Evolutionary conservation across 2,329 filamentous ascomycete genomes (phyloP).

Genomic region (Thelonectria blattea): DNA sequence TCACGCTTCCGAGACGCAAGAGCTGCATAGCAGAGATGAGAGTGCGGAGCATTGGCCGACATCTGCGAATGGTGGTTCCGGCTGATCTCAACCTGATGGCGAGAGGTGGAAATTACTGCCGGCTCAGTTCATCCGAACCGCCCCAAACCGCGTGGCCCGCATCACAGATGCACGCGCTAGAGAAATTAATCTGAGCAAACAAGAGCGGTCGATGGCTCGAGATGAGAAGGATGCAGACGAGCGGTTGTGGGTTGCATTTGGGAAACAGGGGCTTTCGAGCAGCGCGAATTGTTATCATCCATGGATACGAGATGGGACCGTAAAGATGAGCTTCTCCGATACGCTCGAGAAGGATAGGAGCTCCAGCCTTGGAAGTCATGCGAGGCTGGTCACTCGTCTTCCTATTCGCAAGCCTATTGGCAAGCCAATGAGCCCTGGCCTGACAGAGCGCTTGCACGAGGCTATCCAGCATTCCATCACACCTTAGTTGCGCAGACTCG

Average conservation of each 20-base stretch:
- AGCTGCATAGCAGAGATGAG: background rate
- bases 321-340: constrained; percentile 2
- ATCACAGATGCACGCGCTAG: constrained; percentile 9
- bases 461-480: background rate
- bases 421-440: background rate
- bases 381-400: background rate
- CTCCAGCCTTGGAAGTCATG: constrained; percentile 1
- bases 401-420: background rate
- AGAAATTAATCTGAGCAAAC: background rate
- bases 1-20: background rate
- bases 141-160: constrained; percentile 3
- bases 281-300: constrained; percentile 3
- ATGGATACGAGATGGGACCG: constrained; percentile 9
- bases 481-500: background rate
- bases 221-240: background rate
- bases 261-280: background rate
- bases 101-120: constrained; percentile 36
- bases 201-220: constrained; percentile 8
- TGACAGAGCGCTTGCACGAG: background rate
- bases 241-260: constrained; percentile 7
- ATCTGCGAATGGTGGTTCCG: constrained; percentile 1
- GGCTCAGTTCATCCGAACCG: background rate
- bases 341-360: background rate
- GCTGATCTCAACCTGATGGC: constrained; percentile 25
- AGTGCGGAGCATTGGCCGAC: background rate